Conservation (phyloP, 805 yeast species). For the Grigorovia humatica region DNA sequence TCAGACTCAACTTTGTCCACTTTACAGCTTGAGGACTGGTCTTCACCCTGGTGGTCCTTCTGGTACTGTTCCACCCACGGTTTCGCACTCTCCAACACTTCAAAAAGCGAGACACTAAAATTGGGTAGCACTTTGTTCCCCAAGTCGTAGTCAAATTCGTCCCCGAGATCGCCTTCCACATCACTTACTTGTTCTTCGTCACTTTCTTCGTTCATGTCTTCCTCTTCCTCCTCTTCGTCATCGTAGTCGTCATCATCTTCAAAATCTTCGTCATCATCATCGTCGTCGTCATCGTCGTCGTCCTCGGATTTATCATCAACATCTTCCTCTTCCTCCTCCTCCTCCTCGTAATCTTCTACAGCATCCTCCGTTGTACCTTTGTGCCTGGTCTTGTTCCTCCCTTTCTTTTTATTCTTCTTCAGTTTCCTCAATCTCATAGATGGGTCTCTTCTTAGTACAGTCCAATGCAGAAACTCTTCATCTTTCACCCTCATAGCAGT, state of each 20-base stretch:
- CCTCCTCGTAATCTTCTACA: neutral
- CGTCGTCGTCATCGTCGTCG: neutral
- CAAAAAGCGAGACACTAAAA: conserved; percentile 19
- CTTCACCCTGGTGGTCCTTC: conserved; percentile 22
- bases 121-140: conserved; percentile 28
- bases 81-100: conserved; percentile 22
- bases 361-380: conserved; percentile 9
- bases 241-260: conserved; percentile 43
- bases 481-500: conserved; percentile 19
- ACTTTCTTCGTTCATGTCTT: conserved; percentile 28
- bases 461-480: conserved; percentile 44
- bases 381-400: conserved; percentile 10
- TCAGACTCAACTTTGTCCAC: conserved; percentile 20
- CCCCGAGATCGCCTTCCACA: conserved; percentile 27
- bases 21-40: conserved; percentile 12
- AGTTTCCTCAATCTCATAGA: conserved; percentile 41
- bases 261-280: conserved; percentile 10
- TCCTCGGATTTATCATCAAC: conserved; percentile 5
- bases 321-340: conserved; percentile 10
- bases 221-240: conserved; percentile 42
- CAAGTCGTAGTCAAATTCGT: conserved; percentile 24
- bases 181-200: conserved; percentile 34
- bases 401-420: conserved; percentile 4
- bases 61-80: conserved; percentile 27
- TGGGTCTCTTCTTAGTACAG: conserved; percentile 65